Base-by-base conservation (phyloP, 176 grass and related monocot species). In the Rhipidocladum racemiflorum region DNA sequence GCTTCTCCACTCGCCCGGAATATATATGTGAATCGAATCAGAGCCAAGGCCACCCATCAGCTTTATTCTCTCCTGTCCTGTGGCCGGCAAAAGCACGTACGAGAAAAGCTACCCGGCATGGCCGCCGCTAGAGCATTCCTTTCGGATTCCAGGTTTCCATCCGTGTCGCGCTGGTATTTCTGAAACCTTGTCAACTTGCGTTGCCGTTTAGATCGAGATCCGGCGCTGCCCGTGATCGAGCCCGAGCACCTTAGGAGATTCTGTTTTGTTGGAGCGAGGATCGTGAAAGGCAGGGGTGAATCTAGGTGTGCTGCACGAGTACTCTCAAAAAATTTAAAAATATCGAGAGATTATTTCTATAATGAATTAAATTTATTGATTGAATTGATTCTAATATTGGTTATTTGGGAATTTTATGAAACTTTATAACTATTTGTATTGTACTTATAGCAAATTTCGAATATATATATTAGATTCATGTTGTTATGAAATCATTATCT, bases 21-120 rank as follows among this genome's bases (percentile, higher is more conserved):
- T 72, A 64, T 38, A 40, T n/a, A 72, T 70, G 85, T 65, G 85
- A 20, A 87, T 83, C 55, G 72, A 63, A 83, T 77, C 85, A 23
- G n/a, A 68, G 32, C 34, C 34, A 28, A 21, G 3, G 38, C 20
- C n/a, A 46, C 38, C 63, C 43, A 40, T 40, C 64, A 7, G 7
- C 72, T 75, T 59, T 75, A 75, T 75, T 25, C 72, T 39, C 34
- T 75, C 32, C 8, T 4, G 9, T 35, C 10, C 51, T 27, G 56
- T 60, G 56, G 12, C 21, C 70, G 27, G 54, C 23, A 3, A 61
- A 59, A 61, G 35, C 53, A 59, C 72, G 51, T 5, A 57, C 51
- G 27, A 57, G 3, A 59, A 75, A 75, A 18, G 72, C 29, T 23
- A n/a, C 7, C 32, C 48, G 70, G 72, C 72, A 14, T 15, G 18